A percentile compares a stretch with the other conserved stretches of the same genome.
phyloP scores from a whole-genome alignment of 129 eudicot genomes.

The Flaveria sonorensis region DNA sequence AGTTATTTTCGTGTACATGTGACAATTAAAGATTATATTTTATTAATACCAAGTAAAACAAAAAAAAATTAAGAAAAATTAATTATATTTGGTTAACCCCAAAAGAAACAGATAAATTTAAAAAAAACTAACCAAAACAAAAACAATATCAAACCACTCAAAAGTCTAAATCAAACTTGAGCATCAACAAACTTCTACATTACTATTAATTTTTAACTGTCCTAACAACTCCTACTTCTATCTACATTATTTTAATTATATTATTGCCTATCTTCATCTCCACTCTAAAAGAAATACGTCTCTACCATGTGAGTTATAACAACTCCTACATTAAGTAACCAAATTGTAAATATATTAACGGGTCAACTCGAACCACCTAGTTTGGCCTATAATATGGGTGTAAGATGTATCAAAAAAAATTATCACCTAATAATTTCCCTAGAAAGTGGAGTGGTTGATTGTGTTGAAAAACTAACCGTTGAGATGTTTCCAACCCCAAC shows the following conservation, averaged over 20 bases:
- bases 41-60: neutral
- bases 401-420: conserved; percentile 4
- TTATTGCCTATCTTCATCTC: too few species aligned
- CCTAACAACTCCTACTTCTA: too few species aligned
- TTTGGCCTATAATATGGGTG: neutral
- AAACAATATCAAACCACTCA: neutral
- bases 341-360: neutral
- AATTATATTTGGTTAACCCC: too few species aligned
- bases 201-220: too few species aligned
- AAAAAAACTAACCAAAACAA: neutral
- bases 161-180: neutral
- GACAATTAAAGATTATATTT: neutral
- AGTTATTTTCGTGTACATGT: neutral
- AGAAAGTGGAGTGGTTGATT: conserved; percentile 31
- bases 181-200: neutral
- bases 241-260: too few species aligned
- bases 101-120: too few species aligned
- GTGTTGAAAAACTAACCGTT: conserved; percentile 17
- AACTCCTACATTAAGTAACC: neutral
- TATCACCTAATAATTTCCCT: conserved; percentile 12
- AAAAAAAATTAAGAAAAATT: neutral
- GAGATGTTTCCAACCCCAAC: neutral
- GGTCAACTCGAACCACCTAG: neutral
- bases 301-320: too few species aligned
- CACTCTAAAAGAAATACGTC: too few species aligned